Evolutionary conservation across 345 rosid species (phyloP).

Genomic region (Lepidium africanum): DNA sequence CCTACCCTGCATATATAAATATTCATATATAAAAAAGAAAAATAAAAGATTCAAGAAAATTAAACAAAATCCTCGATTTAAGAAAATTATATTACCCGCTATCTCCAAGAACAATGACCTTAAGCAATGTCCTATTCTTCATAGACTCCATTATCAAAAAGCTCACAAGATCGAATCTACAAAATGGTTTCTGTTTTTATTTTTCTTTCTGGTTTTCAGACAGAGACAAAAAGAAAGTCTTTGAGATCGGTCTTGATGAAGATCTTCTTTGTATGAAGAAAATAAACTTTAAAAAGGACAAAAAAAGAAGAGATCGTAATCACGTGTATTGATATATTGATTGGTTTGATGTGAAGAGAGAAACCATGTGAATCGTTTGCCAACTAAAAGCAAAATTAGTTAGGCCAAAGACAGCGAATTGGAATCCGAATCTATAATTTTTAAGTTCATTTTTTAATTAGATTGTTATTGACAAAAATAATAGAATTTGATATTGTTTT

Average conservation of each 20-base stretch:
- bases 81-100: slow-evolving; percentile 88
- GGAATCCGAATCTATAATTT: slow-evolving; percentile 11
- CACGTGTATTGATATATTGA: slow-evolving; percentile 22
- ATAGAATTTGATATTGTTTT: background rate
- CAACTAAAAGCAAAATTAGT: slow-evolving; percentile 25
- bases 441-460: background rate
- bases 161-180: background rate
- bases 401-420: slow-evolving; percentile 21
- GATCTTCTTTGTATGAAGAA: slow-evolving; percentile 1
- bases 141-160: slow-evolving; percentile 23
- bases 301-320: background rate
- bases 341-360: slow-evolving; percentile 20
- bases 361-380: slow-evolving; percentile 30
- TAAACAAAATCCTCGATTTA: background rate
- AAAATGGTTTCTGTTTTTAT: background rate
- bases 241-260: slow-evolving; percentile 17
- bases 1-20: slow-evolving; percentile 59
- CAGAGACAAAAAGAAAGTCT: slow-evolving; percentile 17
- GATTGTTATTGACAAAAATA: background rate
- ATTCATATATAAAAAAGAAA: background rate
- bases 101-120: slow-evolving; percentile 84
- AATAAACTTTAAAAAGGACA: background rate
- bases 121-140: slow-evolving; percentile 66
- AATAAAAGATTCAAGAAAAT: background rate
- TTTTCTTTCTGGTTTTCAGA: slow-evolving; percentile 10